phyloP scores from a whole-genome alignment of 2,329 filamentous ascomycete species.

The Colletotrichum sansevieriae region DNA sequence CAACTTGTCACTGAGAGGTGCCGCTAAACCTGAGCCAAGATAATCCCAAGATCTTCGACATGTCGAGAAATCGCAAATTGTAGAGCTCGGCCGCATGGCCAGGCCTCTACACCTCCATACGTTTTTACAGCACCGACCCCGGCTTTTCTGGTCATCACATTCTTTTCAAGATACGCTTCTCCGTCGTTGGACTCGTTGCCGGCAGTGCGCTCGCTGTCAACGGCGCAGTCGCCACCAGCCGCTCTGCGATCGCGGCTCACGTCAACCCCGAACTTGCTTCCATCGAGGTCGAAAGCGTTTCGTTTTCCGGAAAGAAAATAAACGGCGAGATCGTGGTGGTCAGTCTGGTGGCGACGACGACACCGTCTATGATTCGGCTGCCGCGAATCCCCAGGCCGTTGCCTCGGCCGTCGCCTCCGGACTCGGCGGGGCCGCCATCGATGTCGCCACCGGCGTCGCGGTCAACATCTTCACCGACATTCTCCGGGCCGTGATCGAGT shows the following conservation, averaged over 20 bases:
- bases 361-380: background rate
- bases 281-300: constrained; percentile 5
- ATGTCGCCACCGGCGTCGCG: constrained; percentile 12
- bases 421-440: constrained; percentile 4
- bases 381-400: background rate
- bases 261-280: constrained; percentile 18
- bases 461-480: constrained; percentile 19
- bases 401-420: background rate
- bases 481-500: constrained; percentile 3
- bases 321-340: constrained; percentile 6
- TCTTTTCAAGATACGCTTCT: constrained; percentile 24
- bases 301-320: constrained; percentile 5
- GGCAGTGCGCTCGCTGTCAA: constrained; percentile 27
- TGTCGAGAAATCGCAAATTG: too few relatives aligned
- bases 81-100: too few relatives aligned
- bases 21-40: too few relatives aligned
- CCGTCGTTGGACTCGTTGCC: constrained; percentile 5
- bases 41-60: too few relatives aligned
- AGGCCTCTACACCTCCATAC: background rate
- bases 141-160: background rate
- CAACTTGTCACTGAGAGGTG: too few relatives aligned
- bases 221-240: background rate
- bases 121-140: too few relatives aligned
- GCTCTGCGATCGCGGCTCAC: background rate
- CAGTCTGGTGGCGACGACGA: too few relatives aligned